Evolutionary conservation across 75 land plant genomes (phyloP).

Genomic region (Selaginella moellendorffii): DNA sequence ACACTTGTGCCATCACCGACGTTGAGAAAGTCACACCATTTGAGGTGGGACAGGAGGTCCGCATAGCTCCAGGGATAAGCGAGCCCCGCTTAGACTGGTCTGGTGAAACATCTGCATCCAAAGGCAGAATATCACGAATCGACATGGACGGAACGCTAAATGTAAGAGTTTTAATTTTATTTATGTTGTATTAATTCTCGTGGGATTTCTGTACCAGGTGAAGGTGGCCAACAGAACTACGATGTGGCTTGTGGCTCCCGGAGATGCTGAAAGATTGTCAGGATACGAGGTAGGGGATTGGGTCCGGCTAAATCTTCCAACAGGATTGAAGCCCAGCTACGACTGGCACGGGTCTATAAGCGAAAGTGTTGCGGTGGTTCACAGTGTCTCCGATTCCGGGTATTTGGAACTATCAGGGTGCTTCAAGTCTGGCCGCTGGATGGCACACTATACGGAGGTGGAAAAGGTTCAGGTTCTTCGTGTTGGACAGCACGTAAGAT

Average conservation of each 20-base stretch:
- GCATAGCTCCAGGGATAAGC: conserved; percentile 40
- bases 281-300: conserved; percentile 97
- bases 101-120: conserved; percentile 72
- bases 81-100: conserved; percentile 90
- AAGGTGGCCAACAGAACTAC: conserved; percentile 54
- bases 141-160: conserved; percentile 94
- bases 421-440: conserved; percentile 66
- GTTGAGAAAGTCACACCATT: conserved; percentile 73
- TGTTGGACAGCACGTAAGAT: conserved; percentile 67
- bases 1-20: conserved; percentile 72
- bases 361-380: conserved; percentile 80
- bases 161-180: conserved; percentile 21
- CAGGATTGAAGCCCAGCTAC: conserved; percentile 68
- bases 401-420: conserved; percentile 80
- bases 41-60: conserved; percentile 75
- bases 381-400: conserved; percentile 63
- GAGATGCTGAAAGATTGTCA: conserved; percentile 73
- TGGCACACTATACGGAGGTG: conserved; percentile 60
- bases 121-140: conserved; percentile 61
- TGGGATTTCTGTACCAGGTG: conserved; percentile 35
- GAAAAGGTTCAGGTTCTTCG: conserved; percentile 61
- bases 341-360: conserved; percentile 76
- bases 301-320: conserved; percentile 61
- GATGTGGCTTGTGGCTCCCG: conserved; percentile 80
- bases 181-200: neutral